Evolutionary conservation across 2,329 filamentous ascomycete genomes (phyloP).

Genomic region (Sordariomycetes sp.): DNA sequence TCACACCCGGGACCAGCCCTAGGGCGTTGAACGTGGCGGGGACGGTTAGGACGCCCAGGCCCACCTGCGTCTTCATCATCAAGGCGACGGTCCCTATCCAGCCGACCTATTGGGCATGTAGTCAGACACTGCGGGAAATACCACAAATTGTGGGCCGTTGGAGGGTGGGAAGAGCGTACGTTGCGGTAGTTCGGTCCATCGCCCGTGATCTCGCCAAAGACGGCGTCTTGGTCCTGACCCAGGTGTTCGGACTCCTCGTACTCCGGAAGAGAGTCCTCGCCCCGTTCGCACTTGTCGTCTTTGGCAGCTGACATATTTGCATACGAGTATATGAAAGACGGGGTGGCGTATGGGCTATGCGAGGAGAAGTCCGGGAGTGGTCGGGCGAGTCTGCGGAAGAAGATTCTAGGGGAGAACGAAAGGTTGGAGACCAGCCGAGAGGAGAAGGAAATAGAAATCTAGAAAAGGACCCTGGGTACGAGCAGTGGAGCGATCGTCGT

Average conservation of each 20-base stretch:
- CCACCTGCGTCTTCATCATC: slow-evolving; percentile 34
- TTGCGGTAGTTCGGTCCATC: slow-evolving; percentile 18
- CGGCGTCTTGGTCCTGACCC: slow-evolving; percentile 14
- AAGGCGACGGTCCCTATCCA: slow-evolving; percentile 30
- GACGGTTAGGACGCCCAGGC: slow-evolving; percentile 36
- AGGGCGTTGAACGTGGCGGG: slow-evolving; percentile 31
- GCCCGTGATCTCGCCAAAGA: slow-evolving; percentile 18
- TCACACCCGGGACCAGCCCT: slow-evolving; percentile 35
- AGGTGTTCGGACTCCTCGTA: background rate
- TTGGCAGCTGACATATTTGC: background rate
- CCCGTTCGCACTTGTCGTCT: background rate
- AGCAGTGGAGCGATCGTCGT: background rate
- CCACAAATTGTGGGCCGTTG: background rate
- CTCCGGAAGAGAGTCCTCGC: background rate
- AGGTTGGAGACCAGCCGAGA: background rate
- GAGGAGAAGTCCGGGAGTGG: background rate
- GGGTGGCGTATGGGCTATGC: background rate
- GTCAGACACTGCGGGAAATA: slow-evolving; percentile 5
- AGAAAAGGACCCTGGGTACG: background rate
- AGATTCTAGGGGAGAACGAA: background rate
- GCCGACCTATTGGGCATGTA: slow-evolving; percentile 21
- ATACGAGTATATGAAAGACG: background rate
- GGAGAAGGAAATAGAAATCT: background rate
- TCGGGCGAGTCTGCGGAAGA: background rate
- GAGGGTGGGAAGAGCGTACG: slow-evolving; percentile 10